Base-by-base conservation (phyloP, 257 asterid species). In the Solanum gracilifrons region DNA sequence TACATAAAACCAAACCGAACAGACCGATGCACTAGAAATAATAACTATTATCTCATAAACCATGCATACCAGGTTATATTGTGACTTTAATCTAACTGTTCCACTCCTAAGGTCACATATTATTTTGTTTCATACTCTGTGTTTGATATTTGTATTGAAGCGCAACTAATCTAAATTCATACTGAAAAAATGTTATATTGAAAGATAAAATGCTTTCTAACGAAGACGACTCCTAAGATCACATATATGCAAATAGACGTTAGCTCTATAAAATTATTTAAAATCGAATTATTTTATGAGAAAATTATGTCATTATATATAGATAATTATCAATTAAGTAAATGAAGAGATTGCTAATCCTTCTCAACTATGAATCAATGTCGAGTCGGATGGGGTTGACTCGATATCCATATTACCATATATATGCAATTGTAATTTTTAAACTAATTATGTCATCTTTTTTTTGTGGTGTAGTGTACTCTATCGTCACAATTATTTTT, bases 401-500 rank as follows among this genome's bases (percentile, higher is more conserved):
- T 80, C 39, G 85, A 46, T 46, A 31, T 16, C 85, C 85, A 80
- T n/a, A n/a, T n/a, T n/a, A n/a, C n/a, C n/a, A n/a, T 77, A 72
- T 69, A 12, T 1, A 43, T 15, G 3, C 36, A 25, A 15, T 27
- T 79, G 27, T 27, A 43, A 9, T 32, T 79, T 27, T 35, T 31
- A 4, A 46, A 27, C 10, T 27, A 68, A 80, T 9, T 80, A 43
- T 46, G 13, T 27, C 27, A 35, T 18, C 9, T 1, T 4, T 23
- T 37, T 75, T 79, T 9, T 16, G 85, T 46, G 85, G 39, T 43
- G 25, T 15, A 25, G 84, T 41, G 64, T 25, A 13, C 25, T 41
- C 37, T 77, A 2, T 25, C 37, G 48, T 60, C 48, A 83, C 73
- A 83, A 83, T 31, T 48, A 46, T 15, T 82, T 46, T 48, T 46